A percentile compares a stretch with the other conserved stretches of the same genome.
phyloP scores from a whole-genome alignment of 2,329 filamentous ascomycete genomes.

The Cadophora sp. region DNA sequence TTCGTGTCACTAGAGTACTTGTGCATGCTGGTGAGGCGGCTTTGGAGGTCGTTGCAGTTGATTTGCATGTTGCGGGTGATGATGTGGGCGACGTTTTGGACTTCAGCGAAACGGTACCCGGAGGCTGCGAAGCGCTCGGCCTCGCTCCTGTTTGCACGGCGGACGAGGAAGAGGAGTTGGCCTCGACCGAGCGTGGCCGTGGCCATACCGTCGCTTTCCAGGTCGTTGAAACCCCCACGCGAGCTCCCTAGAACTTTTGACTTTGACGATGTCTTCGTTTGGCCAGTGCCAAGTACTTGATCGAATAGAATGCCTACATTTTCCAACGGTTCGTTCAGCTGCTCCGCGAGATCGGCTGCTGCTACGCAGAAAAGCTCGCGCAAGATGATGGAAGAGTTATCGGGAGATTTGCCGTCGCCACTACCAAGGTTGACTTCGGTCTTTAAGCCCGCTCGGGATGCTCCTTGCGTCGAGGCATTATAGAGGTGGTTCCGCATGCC shows the following conservation, averaged over 20 bases:
- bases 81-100: constrained; percentile 70
- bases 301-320: constrained; percentile 76
- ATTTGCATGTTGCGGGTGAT: constrained; percentile 80
- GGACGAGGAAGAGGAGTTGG: constrained; percentile 81
- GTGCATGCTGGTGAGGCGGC: constrained; percentile 68
- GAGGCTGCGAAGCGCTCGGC: constrained; percentile 68
- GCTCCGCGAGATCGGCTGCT: constrained; percentile 72
- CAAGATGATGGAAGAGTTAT: constrained; percentile 78
- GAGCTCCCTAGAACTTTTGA: background rate
- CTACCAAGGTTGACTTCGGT: constrained; percentile 53
- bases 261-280: constrained; percentile 27
- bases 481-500: constrained; percentile 77
- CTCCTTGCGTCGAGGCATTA: constrained; percentile 45
- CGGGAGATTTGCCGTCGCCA: constrained; percentile 62
- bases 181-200: constrained; percentile 63
- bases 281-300: constrained; percentile 73
- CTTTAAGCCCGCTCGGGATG: constrained; percentile 43
- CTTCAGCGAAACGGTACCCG: constrained; percentile 77
- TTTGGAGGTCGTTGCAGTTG: constrained; percentile 62
- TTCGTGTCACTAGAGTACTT: constrained; percentile 56
- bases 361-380: constrained; percentile 84
- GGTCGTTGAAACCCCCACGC: constrained; percentile 3
- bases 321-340: constrained; percentile 66
- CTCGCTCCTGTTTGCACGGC: constrained; percentile 64
- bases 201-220: constrained; percentile 17